phyloP scores from a whole-genome alignment of 2,329 filamentous ascomycete species.

The Aciculosporium take region DNA sequence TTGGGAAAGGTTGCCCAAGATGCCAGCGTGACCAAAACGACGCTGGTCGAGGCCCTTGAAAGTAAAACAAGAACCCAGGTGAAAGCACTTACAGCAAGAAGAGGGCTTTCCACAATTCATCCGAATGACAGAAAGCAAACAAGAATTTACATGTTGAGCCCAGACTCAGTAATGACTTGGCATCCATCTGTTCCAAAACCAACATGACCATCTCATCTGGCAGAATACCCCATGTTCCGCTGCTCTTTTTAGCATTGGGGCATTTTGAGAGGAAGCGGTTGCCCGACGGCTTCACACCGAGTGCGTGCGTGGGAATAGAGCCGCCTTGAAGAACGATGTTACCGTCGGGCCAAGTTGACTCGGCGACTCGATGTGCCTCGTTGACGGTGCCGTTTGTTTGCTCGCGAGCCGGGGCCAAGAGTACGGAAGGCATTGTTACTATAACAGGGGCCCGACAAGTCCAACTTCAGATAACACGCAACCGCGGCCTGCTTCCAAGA shows the following conservation, averaged over 20 bases:
- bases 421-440: slow-evolving; percentile 4
- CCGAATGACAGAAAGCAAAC: slow-evolving; percentile 69
- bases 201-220: slow-evolving; percentile 71
- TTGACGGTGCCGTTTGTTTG: neutral
- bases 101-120: slow-evolving; percentile 79
- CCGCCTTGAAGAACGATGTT: slow-evolving; percentile 9
- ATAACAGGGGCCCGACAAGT: no score
- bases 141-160: slow-evolving; percentile 73
- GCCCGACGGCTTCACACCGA: slow-evolving; percentile 74
- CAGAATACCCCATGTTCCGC: slow-evolving; percentile 51
- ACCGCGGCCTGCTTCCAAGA: neutral
- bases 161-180: slow-evolving; percentile 44
- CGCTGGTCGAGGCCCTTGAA: neutral
- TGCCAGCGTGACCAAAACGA: no score
- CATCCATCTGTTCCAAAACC: slow-evolving; percentile 62
- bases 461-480: neutral
- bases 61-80: neutral
- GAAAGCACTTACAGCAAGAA: slow-evolving; percentile 61
- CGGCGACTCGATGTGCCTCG: neutral
- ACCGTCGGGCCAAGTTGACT: neutral
- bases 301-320: slow-evolving; percentile 62
- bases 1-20: neutral
- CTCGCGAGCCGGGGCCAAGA: neutral
- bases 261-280: slow-evolving; percentile 59
- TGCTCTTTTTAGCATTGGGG: slow-evolving; percentile 50